Evolutionary conservation across 768 basidiomycete genomes (phyloP).

Genomic region (Lactarius sp.): DNA sequence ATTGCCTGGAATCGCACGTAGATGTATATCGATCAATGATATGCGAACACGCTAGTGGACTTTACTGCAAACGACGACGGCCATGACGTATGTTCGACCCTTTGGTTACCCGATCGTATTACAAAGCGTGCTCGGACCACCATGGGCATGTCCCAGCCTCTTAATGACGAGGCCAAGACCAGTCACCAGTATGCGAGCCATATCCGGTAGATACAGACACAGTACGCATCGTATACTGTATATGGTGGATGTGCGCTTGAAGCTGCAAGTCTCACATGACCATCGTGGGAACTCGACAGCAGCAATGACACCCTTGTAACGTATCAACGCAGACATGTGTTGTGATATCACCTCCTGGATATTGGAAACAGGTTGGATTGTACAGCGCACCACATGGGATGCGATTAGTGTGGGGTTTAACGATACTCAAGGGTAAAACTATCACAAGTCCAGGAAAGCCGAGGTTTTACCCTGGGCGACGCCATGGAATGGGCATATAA

Average conservation of each 20-base stretch:
- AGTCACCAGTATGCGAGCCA: too few species aligned
- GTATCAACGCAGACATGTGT: not conserved
- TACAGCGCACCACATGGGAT: conserved; percentile 6
- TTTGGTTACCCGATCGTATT: too few species aligned
- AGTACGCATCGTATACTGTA: not conserved
- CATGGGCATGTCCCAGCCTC: too few species aligned
- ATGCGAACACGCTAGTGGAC: too few species aligned
- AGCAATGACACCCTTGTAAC: not conserved
- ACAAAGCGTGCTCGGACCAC: too few species aligned
- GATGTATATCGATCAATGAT: too few species aligned
- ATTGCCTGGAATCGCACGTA: too few species aligned
- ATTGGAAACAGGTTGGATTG: not conserved
- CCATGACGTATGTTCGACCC: too few species aligned
- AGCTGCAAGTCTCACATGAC: not conserved
- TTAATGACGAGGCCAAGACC: too few species aligned
- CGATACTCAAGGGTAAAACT: conserved; percentile 5
- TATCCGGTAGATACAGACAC: too few species aligned
- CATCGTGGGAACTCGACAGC: not conserved
- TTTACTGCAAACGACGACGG: too few species aligned
- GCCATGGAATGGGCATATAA: not conserved
- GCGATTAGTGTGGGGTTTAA: conserved; percentile 12
- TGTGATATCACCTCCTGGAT: not conserved
- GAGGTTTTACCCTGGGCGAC: conserved; percentile 7
- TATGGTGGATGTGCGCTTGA: not conserved
- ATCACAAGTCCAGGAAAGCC: conserved; percentile 4